Evolutionary conservation across 1,284 basidiomycete species (phyloP), one percentile per base, ranked within the genome.

Genomic region (Ganoderma boninense): DNA sequence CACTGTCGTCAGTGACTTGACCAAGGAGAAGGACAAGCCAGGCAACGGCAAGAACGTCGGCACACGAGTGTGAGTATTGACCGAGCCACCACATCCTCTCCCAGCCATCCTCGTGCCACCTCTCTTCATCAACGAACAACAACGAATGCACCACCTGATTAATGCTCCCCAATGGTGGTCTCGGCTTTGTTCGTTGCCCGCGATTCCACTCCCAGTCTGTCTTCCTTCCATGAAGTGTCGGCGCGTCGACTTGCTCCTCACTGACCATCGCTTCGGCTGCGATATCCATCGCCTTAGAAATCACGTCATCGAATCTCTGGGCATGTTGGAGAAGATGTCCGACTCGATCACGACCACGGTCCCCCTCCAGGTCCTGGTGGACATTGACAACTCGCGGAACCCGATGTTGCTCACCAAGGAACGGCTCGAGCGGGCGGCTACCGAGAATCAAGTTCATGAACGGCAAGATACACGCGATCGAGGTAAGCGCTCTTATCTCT

Each of bases 361-460:
- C 26, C 92, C 93, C 0, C 84, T 92, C 79, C 91, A 94, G 78
- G 86, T 93, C 35, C 81, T 94, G 23, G 84, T 86, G 46, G 92
- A 94, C 73, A 91, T 95, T 68, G 94, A 95, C 81, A 90, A 89
- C 74, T 86, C 90, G 13, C 87, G 89, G 68, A 95, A 95, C 77
- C 94, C 94, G 2, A 91, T 93, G 87, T 87, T 89, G 75, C 84
- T 94, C 71, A 95, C 94, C 14, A 88, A 89, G 71, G 92, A 95
- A 71, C 85, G 91, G 61, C 79, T 95, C 16, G 94, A 95, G 79
- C 86, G 93, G 64, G 88, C 93, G 0, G 92, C 93, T 29, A 92
- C 92, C 0, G 94, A 95, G 81, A 96, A 95, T 78, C 93, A 95
- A 95, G 79, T 95, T 94, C 76, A 94, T 95, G 88, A 94, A 95